These are phyloP conservation scores for Circinella minor DNA, from an alignment of 371 early-diverging fungal species.

Conservation along the genomic window DNA sequence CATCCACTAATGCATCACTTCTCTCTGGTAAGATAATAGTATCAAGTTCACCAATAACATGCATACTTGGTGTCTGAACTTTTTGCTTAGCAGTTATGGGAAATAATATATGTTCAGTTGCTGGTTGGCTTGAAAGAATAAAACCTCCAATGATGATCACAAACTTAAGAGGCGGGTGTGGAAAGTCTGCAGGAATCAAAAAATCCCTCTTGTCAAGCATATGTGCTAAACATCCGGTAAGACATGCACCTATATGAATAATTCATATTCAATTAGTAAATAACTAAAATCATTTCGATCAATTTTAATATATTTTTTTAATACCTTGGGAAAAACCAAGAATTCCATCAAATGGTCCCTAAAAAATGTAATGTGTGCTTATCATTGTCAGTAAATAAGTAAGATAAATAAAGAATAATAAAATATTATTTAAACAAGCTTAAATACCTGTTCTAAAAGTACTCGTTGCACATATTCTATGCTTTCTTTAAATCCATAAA, in stretches of 20 bases:
- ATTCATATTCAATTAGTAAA: no score
- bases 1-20: constrained; percentile 41
- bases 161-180: constrained; percentile 60
- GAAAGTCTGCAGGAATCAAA: constrained; percentile 33
- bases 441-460: constrained; percentile 51
- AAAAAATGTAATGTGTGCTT: background rate
- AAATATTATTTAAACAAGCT: no score
- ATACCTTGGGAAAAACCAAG: constrained; percentile 76
- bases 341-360: constrained; percentile 77
- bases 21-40: constrained; percentile 54
- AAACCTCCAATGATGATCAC: constrained; percentile 69
- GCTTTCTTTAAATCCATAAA: constrained; percentile 64
- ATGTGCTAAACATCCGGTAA: constrained; percentile 64
- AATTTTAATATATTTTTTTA: background rate
- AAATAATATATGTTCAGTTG: constrained; percentile 33
- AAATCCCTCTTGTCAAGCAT: constrained; percentile 40
- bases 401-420: no score
- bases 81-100: constrained; percentile 25
- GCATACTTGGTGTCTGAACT: constrained; percentile 64
- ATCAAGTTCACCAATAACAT: constrained; percentile 70
- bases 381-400: no score
- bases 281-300: no score
- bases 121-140: constrained; percentile 34
- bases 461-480: constrained; percentile 49
- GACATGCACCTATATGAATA: constrained; percentile 47